Conservation (phyloP, 225 moss, liverwort and hornwort species). For the Anthoceros angustus region DNA sequence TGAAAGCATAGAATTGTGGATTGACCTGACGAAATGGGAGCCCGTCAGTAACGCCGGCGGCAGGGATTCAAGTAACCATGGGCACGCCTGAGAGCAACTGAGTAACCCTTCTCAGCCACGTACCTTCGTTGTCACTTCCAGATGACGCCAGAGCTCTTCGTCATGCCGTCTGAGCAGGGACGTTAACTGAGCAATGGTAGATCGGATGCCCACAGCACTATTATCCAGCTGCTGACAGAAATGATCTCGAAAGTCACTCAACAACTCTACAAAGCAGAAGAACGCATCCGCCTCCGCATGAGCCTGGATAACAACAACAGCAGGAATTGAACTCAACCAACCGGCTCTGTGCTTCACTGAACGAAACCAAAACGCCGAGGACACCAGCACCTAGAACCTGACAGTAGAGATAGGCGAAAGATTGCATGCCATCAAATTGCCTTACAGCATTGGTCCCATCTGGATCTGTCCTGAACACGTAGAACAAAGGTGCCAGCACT, state of each 20-base stretch:
- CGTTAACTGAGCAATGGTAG: conserved; percentile 81
- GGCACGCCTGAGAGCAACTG: too few relatives aligned
- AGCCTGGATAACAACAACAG: conserved; percentile 19
- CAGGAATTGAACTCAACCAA: neutral
- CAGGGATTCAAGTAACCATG: too few relatives aligned
- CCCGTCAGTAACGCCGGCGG: neutral
- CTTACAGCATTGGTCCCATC: conserved; percentile 82
- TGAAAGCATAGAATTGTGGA: conserved; percentile 95
- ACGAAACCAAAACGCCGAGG: neutral
- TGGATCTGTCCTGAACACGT: conserved; percentile 79
- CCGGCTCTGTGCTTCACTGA: conserved; percentile 4
- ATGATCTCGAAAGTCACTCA: conserved; percentile 92
- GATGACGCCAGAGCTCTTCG: conserved; percentile 93
- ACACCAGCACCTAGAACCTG: neutral
- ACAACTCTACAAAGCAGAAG: conserved; percentile 92
- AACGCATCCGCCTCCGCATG: conserved; percentile 92
- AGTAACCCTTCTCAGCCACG: neutral
- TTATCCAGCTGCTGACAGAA: conserved; percentile 97
- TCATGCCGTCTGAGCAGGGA: conserved; percentile 60
- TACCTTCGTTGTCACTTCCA: conserved; percentile 82
- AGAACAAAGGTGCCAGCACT: conserved; percentile 86
- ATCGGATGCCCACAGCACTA: conserved; percentile 83
- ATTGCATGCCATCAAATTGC: neutral
- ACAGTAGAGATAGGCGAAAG: neutral
- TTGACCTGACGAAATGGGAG: conserved; percentile 43